phyloP scores from a whole-genome alignment of 805 yeast species.

The Saturnispora zaruensis region DNA sequence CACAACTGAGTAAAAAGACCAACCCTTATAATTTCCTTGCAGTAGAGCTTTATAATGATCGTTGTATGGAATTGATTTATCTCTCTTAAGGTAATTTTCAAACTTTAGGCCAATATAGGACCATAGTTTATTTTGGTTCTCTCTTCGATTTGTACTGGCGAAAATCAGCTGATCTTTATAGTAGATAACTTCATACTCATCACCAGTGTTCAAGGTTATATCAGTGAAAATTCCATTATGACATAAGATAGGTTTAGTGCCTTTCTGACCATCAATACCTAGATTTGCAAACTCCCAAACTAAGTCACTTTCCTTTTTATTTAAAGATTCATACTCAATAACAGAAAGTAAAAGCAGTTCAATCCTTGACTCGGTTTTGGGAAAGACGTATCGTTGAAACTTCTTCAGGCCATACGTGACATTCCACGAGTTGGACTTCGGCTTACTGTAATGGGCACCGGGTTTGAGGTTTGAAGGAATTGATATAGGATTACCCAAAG shows the following conservation, averaged over 20 bases:
- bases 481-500: not conserved
- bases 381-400: not conserved
- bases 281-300: not conserved
- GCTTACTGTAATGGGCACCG: not conserved
- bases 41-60: constrained; percentile 13
- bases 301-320: not conserved
- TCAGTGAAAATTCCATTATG: constrained; percentile 12
- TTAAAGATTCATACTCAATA: constrained; percentile 6
- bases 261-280: not conserved
- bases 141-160: constrained; percentile 8
- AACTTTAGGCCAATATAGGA: constrained; percentile 14
- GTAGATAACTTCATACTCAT: constrained; percentile 7
- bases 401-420: not conserved
- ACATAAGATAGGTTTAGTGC: constrained; percentile 4
- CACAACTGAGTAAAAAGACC: constrained; percentile 11
- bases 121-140: constrained; percentile 1
- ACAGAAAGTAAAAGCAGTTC: constrained; percentile 2
- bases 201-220: not conserved
- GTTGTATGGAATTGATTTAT: constrained; percentile 5
- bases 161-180: constrained; percentile 9
- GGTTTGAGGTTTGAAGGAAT: not conserved
- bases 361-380: constrained; percentile 4
- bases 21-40: constrained; percentile 8
- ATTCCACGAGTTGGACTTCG: not conserved
- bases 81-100: constrained; percentile 9